Evolutionary conservation across 805 yeast genomes (phyloP), one percentile per base, ranked within the genome.

Genomic region (Ogataea kodamae): DNA sequence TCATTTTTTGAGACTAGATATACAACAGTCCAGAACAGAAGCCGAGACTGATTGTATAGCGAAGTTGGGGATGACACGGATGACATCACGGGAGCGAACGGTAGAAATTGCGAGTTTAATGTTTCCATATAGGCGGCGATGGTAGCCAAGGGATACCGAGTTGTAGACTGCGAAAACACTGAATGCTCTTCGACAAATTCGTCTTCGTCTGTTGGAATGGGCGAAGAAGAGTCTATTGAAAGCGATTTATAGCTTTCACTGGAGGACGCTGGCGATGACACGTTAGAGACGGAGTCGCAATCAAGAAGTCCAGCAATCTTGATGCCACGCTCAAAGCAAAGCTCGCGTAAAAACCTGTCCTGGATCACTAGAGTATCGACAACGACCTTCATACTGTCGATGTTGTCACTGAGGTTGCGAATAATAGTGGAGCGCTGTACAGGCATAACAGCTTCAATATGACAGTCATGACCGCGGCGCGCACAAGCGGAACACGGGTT

Each of bases 401-500:
- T 56, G 30, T 51, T 60, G 7, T 54, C 50, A 22, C 57, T 52
- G 12, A 65, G 38, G 27, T 56, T 51, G 29, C 57, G 61, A 39
- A 65, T 60, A 28, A 65, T 62, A 28, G 59, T 62, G 10, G 71
- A 59, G 35, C 76, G 52, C 40, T 73, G 74, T 2, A 76, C 72
- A 3, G 75, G 74, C 9, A 68, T 62, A 9, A 78, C 74, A 12
- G 70, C 62, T 43, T 77, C 84, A 27, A 78, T 59, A 27, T 67
- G 66, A 49, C 87, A 80, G 17, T 59, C 56, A 13, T 72, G 46
- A 11, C 73, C 72, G 39, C 70, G 66, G 50, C 69, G 74, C 5
- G 61, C 43, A 51, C 87, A 80, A 18, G 72, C 66, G 3, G 78
- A 54, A 48, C 87, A 80, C 0, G 82, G 72, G 15, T 56, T 50